Conservation (phyloP, 1,284 basidiomycete species). For the Acaromyces ingoldii region DNA sequence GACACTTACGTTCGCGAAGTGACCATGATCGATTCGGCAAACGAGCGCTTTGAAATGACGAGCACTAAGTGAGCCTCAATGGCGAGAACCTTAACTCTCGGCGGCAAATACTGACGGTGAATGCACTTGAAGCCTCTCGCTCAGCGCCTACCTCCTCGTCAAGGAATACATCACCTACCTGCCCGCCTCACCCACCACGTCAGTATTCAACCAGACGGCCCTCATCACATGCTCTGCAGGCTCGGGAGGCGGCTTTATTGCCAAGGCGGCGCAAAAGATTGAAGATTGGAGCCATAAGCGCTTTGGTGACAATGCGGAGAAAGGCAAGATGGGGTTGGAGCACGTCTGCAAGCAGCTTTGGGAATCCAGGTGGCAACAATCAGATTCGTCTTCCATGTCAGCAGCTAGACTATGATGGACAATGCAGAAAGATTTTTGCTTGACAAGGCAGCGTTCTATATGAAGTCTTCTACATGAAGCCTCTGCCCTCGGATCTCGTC, state of each 20-base stretch:
- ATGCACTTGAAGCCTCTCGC: conserved; percentile 83
- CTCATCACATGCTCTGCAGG: conserved; percentile 26
- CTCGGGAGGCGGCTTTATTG: conserved; percentile 15
- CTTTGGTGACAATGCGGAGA: conserved; percentile 33
- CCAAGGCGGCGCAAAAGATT: conserved; percentile 27
- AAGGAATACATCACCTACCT: conserved; percentile 82
- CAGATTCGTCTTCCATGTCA: no score
- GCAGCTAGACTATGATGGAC: no score
- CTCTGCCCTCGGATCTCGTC: no score
- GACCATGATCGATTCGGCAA: conserved; percentile 59
- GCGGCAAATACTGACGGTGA: no score
- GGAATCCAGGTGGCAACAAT: no score
- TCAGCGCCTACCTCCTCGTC: conserved; percentile 82
- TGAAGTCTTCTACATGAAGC: no score
- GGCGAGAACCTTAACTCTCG: no score
- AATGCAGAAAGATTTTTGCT: no score
- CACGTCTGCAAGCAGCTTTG: conserved; percentile 25
- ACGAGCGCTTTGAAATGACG: conserved; percentile 24
- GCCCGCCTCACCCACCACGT: conserved; percentile 56
- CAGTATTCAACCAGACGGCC: conserved; percentile 24
- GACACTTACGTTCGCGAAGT: conserved; percentile 92
- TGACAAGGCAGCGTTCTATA: no score
- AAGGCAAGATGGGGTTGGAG: conserved; percentile 26
- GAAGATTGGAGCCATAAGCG: conserved; percentile 30
- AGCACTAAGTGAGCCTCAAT: conserved; percentile 27